Evolutionary conservation across 2,329 filamentous ascomycete genomes (phyloP).

Genomic region (Nemania bipapillata): DNA sequence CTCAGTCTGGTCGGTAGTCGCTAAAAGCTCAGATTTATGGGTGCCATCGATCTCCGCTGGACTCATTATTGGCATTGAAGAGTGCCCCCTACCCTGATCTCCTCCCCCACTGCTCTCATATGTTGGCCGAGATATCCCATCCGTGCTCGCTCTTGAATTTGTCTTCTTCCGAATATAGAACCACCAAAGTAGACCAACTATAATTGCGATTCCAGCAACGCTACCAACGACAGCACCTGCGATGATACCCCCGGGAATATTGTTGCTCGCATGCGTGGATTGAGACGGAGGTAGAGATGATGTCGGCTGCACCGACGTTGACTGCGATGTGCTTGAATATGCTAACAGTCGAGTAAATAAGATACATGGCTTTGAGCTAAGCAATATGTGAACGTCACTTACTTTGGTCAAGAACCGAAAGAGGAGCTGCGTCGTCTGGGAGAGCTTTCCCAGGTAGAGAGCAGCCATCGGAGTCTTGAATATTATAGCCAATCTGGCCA

Average conservation of each 20-base stretch:
- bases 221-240: conserved; percentile 37
- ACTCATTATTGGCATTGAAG: background rate
- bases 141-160: background rate
- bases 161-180: conserved; percentile 31
- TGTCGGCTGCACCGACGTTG: background rate
- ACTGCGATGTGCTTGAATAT: conserved; percentile 5
- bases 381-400: conserved; percentile 8
- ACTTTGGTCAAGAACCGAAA: conserved; percentile 39
- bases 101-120: background rate
- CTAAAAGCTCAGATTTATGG: conserved; percentile 7
- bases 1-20: background rate
- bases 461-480: conserved; percentile 32
- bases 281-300: background rate
- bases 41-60: conserved; percentile 19
- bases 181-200: conserved; percentile 29
- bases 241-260: conserved; percentile 25
- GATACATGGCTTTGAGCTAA: background rate
- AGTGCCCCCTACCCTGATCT: background rate
- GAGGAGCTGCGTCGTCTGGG: conserved; percentile 33
- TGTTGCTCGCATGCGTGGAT: conserved; percentile 4
- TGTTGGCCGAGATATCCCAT: background rate
- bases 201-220: conserved; percentile 30
- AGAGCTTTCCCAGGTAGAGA: conserved; percentile 26
- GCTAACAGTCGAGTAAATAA: conserved; percentile 10
- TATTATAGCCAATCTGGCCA: conserved; percentile 38